phyloP scores from a whole-genome alignment of 345 rosid genomes.

The Rhodamnia argentea region DNA sequence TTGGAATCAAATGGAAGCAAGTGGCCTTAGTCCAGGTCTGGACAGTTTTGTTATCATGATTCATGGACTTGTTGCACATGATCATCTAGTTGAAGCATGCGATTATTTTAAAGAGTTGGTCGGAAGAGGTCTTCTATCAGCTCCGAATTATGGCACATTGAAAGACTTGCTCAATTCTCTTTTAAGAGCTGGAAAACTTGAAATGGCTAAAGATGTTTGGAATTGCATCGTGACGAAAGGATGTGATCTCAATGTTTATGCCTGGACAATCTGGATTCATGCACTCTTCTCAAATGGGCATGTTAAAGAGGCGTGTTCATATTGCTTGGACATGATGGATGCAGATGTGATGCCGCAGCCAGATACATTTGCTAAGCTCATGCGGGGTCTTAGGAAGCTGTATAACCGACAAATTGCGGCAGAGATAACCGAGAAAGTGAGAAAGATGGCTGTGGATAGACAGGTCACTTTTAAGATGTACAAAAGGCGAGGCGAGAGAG shows the following conservation, averaged over 20 bases:
- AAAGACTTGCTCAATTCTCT: constrained; percentile 56
- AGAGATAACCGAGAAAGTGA: constrained; percentile 89
- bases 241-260: constrained; percentile 56
- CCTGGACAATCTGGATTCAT: constrained; percentile 96
- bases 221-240: constrained; percentile 53
- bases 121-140: constrained; percentile 52
- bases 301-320: constrained; percentile 78
- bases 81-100: constrained; percentile 55
- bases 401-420: constrained; percentile 67
- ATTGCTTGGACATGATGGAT: constrained; percentile 93
- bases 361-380: constrained; percentile 80
- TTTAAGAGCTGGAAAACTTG: constrained; percentile 65
- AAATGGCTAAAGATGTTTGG: constrained; percentile 81
- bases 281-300: constrained; percentile 70
- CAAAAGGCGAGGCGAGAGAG: constrained; percentile 80
- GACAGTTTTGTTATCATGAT: constrained; percentile 67
- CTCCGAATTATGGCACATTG: constrained; percentile 57
- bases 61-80: constrained; percentile 56
- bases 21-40: constrained; percentile 58
- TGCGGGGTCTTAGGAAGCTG: constrained; percentile 66
- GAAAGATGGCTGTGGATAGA: constrained; percentile 81
- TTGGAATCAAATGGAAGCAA: constrained; percentile 74
- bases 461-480: constrained; percentile 81
- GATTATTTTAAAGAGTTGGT: constrained; percentile 78
- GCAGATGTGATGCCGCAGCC: constrained; percentile 78